phyloP scores from a whole-genome alignment of 768 basidiomycete species.

The Chiua virens region DNA sequence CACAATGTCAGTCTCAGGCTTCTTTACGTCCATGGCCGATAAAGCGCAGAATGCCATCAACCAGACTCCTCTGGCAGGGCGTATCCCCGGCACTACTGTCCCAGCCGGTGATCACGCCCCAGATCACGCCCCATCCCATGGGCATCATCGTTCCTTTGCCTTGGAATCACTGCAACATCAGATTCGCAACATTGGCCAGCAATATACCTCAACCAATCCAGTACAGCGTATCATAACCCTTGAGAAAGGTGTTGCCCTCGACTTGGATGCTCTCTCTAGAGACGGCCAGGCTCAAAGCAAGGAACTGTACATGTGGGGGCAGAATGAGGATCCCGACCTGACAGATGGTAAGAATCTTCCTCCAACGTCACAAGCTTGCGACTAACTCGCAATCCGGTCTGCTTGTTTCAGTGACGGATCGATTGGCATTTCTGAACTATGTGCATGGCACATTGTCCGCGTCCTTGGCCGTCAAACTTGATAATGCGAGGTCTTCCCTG shows the following conservation, averaged over 20 bases:
- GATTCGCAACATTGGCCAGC: constrained; percentile 70
- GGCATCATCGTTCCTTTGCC: constrained; percentile 50
- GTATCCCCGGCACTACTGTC: constrained; percentile 46
- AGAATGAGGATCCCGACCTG: constrained; percentile 65
- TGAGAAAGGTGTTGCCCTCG: constrained; percentile 75
- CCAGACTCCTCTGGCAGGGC: constrained; percentile 56
- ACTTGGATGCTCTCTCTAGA: constrained; percentile 64
- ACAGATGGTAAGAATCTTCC: constrained; percentile 60
- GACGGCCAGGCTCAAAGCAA: constrained; percentile 76
- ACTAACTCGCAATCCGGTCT: background rate
- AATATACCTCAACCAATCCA: constrained; percentile 68
- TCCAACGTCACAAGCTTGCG: background rate
- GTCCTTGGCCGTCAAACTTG: constrained; percentile 60
- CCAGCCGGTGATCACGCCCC: constrained; percentile 40
- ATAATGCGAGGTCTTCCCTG: constrained; percentile 61
- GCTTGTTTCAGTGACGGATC: constrained; percentile 64
- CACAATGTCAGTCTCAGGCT: constrained; percentile 58
- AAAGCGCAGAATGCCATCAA: constrained; percentile 75
- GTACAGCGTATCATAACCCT: constrained; percentile 78
- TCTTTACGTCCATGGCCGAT: constrained; percentile 68
- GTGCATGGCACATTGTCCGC: constrained; percentile 66
- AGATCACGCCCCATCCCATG: constrained; percentile 40
- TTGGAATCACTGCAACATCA: constrained; percentile 69
- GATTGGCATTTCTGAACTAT: constrained; percentile 80
- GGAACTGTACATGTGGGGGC: constrained; percentile 85